Conservation (phyloP, 805 yeast species). For the Candida ponderosae region DNA sequence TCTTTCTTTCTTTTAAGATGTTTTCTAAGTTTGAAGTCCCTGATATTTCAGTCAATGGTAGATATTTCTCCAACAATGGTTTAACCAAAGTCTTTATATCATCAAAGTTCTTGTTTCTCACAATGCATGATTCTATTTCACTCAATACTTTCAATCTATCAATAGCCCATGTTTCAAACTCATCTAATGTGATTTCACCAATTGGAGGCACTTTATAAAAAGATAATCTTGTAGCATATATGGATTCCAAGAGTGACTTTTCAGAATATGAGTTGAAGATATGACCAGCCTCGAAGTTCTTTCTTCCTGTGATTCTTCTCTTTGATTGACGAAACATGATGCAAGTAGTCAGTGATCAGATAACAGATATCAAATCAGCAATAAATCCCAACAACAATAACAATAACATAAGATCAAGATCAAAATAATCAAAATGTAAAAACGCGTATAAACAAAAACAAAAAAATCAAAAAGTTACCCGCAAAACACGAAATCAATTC, state of each 20-base stretch:
- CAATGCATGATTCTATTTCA: constrained; percentile 71
- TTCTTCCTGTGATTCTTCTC: constrained; percentile 67
- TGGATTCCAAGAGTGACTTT: constrained; percentile 24
- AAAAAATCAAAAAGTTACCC: too few relatives aligned
- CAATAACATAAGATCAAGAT: too few relatives aligned
- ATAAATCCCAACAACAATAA: too few relatives aligned
- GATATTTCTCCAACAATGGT: constrained; percentile 52
- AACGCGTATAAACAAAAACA: too few relatives aligned
- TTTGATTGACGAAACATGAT: constrained; percentile 66
- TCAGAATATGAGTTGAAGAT: constrained; percentile 24
- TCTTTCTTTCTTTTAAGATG: constrained; percentile 44
- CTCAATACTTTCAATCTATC: constrained; percentile 78
- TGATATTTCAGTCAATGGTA: constrained; percentile 52
- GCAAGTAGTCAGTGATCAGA: too few relatives aligned
- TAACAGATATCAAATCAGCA: too few relatives aligned
- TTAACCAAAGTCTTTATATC: constrained; percentile 61
- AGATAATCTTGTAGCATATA: constrained; percentile 57
- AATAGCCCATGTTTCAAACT: constrained; percentile 94
- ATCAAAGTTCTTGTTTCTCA: constrained; percentile 52
- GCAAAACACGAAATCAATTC: too few relatives aligned
- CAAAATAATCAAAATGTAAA: too few relatives aligned
- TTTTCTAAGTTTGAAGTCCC: constrained; percentile 21
- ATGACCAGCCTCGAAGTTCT: constrained; percentile 45
- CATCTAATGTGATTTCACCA: constrained; percentile 82
- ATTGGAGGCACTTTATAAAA: constrained; percentile 74